Conservation (phyloP, 2,329 filamentous ascomycete species). For the Bipolaris oryzae region DNA sequence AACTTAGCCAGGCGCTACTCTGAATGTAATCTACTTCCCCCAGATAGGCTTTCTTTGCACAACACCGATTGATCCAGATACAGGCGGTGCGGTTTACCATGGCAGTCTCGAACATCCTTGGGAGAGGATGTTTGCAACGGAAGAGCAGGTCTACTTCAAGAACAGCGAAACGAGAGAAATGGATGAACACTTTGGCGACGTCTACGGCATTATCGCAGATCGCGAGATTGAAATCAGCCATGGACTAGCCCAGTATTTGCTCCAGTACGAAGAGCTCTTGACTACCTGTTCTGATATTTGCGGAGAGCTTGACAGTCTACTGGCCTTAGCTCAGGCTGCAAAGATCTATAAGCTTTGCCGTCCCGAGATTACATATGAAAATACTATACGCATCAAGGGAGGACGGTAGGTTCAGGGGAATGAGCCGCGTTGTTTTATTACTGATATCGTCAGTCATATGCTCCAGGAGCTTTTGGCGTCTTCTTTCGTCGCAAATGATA, state of each 20-base stretch:
- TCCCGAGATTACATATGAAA: constrained; percentile 72
- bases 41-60: constrained; percentile 89
- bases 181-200: constrained; percentile 81
- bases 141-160: constrained; percentile 81
- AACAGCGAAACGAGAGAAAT: constrained; percentile 80
- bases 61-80: constrained; percentile 66
- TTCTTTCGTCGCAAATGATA: constrained; percentile 83
- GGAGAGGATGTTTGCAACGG: constrained; percentile 78
- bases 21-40: constrained; percentile 88
- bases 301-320: constrained; percentile 83
- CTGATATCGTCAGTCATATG: constrained; percentile 63
- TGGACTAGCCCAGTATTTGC: constrained; percentile 70
- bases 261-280: constrained; percentile 72
- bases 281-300: constrained; percentile 75
- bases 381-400: constrained; percentile 73
- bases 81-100: constrained; percentile 66
- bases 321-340: constrained; percentile 81
- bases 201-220: constrained; percentile 86
- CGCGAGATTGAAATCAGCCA: constrained; percentile 89
- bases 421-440: neutral
- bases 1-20: constrained; percentile 37
- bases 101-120: constrained; percentile 68
- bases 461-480: constrained; percentile 84
- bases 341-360: constrained; percentile 72
- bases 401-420: constrained; percentile 62